These are phyloP conservation scores for Erodium maritimum DNA, from an alignment of 345 rosid species.

Conservation along the genomic window DNA sequence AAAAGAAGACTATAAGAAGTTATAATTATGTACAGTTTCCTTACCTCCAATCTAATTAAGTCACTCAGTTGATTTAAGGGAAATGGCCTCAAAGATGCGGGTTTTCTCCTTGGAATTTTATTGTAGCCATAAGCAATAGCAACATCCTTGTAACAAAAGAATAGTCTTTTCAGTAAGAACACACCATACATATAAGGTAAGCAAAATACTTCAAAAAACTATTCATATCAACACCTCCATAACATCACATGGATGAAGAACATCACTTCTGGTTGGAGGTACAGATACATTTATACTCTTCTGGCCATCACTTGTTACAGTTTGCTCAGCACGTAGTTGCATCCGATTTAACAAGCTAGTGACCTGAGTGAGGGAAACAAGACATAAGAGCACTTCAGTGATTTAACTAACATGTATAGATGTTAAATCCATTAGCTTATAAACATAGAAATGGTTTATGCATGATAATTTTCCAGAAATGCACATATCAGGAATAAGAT, in stretches of 20 bases:
- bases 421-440: no score
- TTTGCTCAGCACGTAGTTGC: slow-evolving; percentile 54
- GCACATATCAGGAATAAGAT: no score
- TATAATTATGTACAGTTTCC: not conserved
- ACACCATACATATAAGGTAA: not conserved
- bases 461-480: no score
- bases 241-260: slow-evolving; percentile 88
- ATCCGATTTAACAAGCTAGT: slow-evolving; percentile 55
- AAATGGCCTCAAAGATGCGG: slow-evolving; percentile 52
- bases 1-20: not conserved
- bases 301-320: slow-evolving; percentile 23
- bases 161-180: slow-evolving; percentile 1
- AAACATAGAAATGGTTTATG: no score
- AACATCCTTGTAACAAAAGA: slow-evolving; percentile 50
- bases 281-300: slow-evolving; percentile 42
- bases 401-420: not conserved
- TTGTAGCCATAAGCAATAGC: slow-evolving; percentile 93
- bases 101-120: slow-evolving; percentile 59
- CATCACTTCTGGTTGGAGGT: slow-evolving; percentile 86
- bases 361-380: slow-evolving; percentile 31
- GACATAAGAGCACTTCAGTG: not conserved
- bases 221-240: slow-evolving; percentile 55
- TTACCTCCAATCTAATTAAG: slow-evolving; percentile 73
- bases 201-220: not conserved
- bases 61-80: slow-evolving; percentile 66